These are phyloP conservation scores for Vanilla planifolia DNA, from an alignment of 106 monocot genomes.

Conservation along the genomic window DNA sequence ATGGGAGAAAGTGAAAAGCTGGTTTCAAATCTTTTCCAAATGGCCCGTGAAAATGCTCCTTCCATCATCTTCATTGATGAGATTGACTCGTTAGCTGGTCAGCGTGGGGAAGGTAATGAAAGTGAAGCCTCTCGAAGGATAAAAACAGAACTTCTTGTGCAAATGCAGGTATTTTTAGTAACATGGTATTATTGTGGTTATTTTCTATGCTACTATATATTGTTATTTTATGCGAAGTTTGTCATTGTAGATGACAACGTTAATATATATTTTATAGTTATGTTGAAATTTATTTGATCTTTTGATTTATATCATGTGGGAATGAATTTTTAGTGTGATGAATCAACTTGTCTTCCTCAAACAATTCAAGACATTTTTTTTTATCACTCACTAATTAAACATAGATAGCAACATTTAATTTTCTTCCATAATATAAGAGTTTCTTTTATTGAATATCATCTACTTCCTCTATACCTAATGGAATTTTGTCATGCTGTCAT, in stretches of 20 bases:
- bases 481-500: no score
- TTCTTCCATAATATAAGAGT: no score
- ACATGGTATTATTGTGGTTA: neutral
- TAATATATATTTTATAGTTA: neutral
- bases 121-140: slow-evolving; percentile 86
- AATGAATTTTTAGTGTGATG: no score
- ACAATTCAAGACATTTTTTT: no score
- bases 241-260: neutral
- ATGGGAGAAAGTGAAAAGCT: slow-evolving; percentile 94
- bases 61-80: slow-evolving; percentile 59
- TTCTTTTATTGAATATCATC: no score
- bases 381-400: no score
- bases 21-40: slow-evolving; percentile 71
- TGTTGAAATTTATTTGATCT: neutral
- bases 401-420: no score
- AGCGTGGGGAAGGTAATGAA: slow-evolving; percentile 62
- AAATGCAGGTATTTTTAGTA: slow-evolving; percentile 56
- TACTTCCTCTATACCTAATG: no score
- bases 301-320: no score
- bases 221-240: neutral
- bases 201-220: neutral
- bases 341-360: no score
- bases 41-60: slow-evolving; percentile 62
- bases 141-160: slow-evolving; percentile 83
- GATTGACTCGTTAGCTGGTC: slow-evolving; percentile 46